A percentile compares a stretch with the other conserved stretches of the same genome.
phyloP scores from a whole-genome alignment of 2,329 filamentous ascomycete species.

The Cyclaneusma minus region DNA sequence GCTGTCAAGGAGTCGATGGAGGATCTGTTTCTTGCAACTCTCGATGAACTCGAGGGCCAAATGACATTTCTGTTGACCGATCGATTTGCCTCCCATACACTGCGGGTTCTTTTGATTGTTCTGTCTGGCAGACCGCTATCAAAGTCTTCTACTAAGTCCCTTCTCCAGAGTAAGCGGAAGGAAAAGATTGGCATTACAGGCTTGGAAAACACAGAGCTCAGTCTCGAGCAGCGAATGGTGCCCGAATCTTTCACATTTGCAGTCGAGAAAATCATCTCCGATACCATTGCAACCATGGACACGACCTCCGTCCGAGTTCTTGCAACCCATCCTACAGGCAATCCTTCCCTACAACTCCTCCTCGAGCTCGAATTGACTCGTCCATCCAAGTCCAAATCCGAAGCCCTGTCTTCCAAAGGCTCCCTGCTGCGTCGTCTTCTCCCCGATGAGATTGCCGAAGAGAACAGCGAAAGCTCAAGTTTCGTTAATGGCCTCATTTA shows the following conservation, averaged over 20 bases:
- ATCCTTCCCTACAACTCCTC: slow-evolving; percentile 82
- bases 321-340: slow-evolving; percentile 78
- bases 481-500: slow-evolving; percentile 84
- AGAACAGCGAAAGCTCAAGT: slow-evolving; percentile 56
- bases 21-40: slow-evolving; percentile 64
- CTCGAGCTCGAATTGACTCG: slow-evolving; percentile 72
- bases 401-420: slow-evolving; percentile 31
- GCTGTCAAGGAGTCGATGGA: slow-evolving; percentile 54
- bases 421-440: slow-evolving; percentile 63
- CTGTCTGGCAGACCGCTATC: slow-evolving; percentile 72
- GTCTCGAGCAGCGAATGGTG: slow-evolving; percentile 37
- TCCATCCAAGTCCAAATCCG: slow-evolving; percentile 50
- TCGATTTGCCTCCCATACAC: slow-evolving; percentile 81
- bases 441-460: slow-evolving; percentile 61
- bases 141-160: slow-evolving; percentile 47
- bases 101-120: slow-evolving; percentile 74
- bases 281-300: slow-evolving; percentile 61
- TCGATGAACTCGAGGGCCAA: slow-evolving; percentile 78
- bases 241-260: slow-evolving; percentile 66
- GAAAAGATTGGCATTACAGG: slow-evolving; percentile 58
- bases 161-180: slow-evolving; percentile 88
- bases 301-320: slow-evolving; percentile 68
- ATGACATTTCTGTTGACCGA: slow-evolving; percentile 66
- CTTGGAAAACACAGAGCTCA: slow-evolving; percentile 29
- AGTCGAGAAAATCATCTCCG: slow-evolving; percentile 66